These are phyloP conservation scores for Entomophthora muscae DNA, from an alignment of 371 early-diverging fungal species.

Conservation along the genomic window DNA sequence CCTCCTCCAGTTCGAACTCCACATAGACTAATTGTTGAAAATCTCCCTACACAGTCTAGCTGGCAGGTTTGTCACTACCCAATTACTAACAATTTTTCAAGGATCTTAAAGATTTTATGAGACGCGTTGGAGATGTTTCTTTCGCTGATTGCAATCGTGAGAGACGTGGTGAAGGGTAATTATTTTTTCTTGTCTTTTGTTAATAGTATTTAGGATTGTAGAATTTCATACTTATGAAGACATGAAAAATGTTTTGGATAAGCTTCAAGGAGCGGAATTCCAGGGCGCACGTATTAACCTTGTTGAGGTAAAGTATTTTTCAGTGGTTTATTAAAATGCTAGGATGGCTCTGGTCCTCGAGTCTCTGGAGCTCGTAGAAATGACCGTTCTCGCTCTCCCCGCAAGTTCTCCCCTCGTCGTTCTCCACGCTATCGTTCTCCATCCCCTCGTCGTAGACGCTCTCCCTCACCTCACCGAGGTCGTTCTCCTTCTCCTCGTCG, in stretches of 20 bases:
- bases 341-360: not conserved
- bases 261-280: conserved; percentile 70
- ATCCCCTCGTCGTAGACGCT: not conserved
- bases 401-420: not conserved
- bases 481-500: not conserved
- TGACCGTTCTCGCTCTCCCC: not conserved
- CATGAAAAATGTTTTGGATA: conserved; percentile 65
- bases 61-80: conserved; percentile 48
- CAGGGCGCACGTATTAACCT: conserved; percentile 58
- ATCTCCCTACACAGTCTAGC: conserved; percentile 45
- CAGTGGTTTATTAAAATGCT: not conserved
- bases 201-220: conserved; percentile 38
- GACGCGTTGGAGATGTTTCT: conserved; percentile 83
- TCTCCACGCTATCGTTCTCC: too few relatives aligned
- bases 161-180: conserved; percentile 69
- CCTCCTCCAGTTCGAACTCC: conserved; percentile 24
- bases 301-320: conserved; percentile 18
- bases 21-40: conserved; percentile 45
- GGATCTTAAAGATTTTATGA: conserved; percentile 92
- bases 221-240: conserved; percentile 67
- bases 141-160: conserved; percentile 74
- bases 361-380: not conserved
- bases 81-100: conserved; percentile 22
- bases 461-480: not conserved
- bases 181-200: not conserved